Percentiles rank a stretch among this genome's conserved stretches.
These are phyloP conservation scores for Pulicaria dysenterica DNA, from an alignment of 129 eudicot species.

Conservation along the genomic window DNA sequence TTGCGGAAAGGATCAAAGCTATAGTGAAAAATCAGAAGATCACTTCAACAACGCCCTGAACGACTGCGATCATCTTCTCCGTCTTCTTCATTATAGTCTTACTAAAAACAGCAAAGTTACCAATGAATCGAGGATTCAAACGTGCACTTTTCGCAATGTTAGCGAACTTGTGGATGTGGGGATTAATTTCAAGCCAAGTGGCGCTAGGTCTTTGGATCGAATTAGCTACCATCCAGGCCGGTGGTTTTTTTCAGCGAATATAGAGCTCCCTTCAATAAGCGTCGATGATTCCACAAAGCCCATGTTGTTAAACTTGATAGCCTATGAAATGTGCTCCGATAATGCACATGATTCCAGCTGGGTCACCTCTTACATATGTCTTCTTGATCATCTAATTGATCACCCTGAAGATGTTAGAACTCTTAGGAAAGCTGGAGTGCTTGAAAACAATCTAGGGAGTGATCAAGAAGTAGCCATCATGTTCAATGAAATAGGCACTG, in stretches of 20 bases:
- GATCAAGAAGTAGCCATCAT: slow-evolving; percentile 39
- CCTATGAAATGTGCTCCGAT: slow-evolving; percentile 43
- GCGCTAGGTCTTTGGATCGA: slow-evolving; percentile 5
- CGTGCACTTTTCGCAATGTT: slow-evolving; percentile 35
- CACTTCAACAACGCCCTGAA: too few relatives aligned
- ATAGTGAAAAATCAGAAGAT: too few relatives aligned
- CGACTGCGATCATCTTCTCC: slow-evolving; percentile 3
- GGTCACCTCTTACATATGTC: slow-evolving; percentile 43
- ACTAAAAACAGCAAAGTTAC: not conserved
- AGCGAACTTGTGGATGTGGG: slow-evolving; percentile 36
- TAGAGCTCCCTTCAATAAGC: slow-evolving; percentile 34
- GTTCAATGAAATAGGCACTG: slow-evolving; percentile 32
- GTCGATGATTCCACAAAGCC: slow-evolving; percentile 41
- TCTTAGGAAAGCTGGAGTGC: slow-evolving; percentile 28
- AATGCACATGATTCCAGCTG: slow-evolving; percentile 17
- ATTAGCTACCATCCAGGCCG: not conserved
- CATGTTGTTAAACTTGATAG: slow-evolving; percentile 45
- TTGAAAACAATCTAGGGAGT: slow-evolving; percentile 29
- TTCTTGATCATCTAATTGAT: slow-evolving; percentile 43
- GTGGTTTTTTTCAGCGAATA: slow-evolving; percentile 3
- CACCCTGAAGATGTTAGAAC: slow-evolving; percentile 36
- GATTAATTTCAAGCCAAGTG: slow-evolving; percentile 32
- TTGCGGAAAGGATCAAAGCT: too few relatives aligned
- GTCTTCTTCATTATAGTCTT: slow-evolving; percentile 14
- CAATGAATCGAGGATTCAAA: not conserved